phyloP scores from a whole-genome alignment of 352 stramenopile genomes.

The Peronospora belbahrii region DNA sequence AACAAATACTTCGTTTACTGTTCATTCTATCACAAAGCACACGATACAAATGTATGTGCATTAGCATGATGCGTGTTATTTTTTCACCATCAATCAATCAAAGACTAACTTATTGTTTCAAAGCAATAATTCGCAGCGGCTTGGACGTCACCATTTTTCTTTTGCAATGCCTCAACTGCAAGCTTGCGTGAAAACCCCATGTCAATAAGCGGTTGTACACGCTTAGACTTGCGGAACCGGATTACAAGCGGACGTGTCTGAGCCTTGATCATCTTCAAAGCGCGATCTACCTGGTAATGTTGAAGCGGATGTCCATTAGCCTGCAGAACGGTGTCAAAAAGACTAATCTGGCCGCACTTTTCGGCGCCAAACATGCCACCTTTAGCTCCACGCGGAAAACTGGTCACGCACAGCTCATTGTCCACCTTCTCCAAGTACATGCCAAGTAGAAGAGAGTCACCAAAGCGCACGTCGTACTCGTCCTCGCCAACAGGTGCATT shows the following conservation, averaged over 20 bases:
- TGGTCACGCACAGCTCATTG: constrained; percentile 66
- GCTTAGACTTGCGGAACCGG: constrained; percentile 60
- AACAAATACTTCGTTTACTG: neutral
- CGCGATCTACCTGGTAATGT: constrained; percentile 75
- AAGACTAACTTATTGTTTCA: constrained; percentile 23
- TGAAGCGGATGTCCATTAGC: constrained; percentile 76
- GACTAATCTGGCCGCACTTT: constrained; percentile 58
- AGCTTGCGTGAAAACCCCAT: constrained; percentile 64
- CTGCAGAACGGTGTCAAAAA: constrained; percentile 68
- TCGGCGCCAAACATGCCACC: constrained; percentile 71
- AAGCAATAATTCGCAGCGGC: constrained; percentile 64
- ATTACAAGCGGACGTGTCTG: constrained; percentile 71
- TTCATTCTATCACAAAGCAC: neutral
- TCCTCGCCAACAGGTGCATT: constrained; percentile 35
- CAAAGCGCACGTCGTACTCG: constrained; percentile 78
- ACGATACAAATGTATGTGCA: neutral
- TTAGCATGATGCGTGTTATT: neutral
- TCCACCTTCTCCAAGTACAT: constrained; percentile 79
- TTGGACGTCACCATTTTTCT: constrained; percentile 51
- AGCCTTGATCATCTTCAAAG: constrained; percentile 81
- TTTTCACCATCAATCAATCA: neutral
- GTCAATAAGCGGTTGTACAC: constrained; percentile 57
- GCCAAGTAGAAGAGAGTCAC: constrained; percentile 59
- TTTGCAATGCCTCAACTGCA: constrained; percentile 39
- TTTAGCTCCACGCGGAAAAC: constrained; percentile 56